phyloP scores from a whole-genome alignment of 306 rosid species.

The Quillaja saponaria region DNA sequence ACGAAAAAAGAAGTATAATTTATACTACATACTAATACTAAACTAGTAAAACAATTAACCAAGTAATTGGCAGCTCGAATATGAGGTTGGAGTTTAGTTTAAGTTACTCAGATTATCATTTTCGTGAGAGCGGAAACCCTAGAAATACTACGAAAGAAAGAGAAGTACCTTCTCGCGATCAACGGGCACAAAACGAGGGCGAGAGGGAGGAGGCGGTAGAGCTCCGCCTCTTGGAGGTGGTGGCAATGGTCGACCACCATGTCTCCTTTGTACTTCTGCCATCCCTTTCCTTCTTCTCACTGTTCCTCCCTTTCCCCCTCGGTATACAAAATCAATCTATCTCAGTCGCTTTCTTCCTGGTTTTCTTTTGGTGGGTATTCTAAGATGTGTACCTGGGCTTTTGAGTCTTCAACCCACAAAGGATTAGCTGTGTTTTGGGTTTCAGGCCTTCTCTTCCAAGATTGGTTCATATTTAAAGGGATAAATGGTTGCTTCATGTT shows the following conservation, averaged over 20 bases:
- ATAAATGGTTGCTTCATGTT: too few species aligned
- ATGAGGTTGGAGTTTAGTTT: too few species aligned
- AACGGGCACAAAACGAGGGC: constrained; percentile 55
- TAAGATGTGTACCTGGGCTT: too few species aligned
- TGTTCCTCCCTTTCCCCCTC: background rate
- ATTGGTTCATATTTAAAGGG: too few species aligned
- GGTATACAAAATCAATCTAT: background rate
- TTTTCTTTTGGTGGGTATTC: background rate
- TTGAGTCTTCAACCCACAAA: too few species aligned
- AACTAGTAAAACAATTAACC: too few species aligned
- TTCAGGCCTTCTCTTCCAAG: too few species aligned
- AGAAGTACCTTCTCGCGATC: constrained; percentile 57
- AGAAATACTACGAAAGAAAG: background rate
- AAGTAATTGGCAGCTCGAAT: too few species aligned
- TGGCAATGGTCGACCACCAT: constrained; percentile 39
- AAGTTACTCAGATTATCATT: too few species aligned
- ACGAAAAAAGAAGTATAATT: too few species aligned
- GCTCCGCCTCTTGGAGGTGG: constrained; percentile 43
- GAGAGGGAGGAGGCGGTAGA: constrained; percentile 33
- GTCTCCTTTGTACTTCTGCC: constrained; percentile 55
- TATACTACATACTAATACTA: background rate
- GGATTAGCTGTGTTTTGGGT: too few species aligned
- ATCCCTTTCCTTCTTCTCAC: constrained; percentile 22
- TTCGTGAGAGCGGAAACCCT: too few species aligned
- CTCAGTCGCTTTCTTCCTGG: background rate